A percentile compares a stretch with the other conserved stretches of the same genome.
Conservation (phyloP, 2,329 filamentous ascomycete species). For the Cytospora leucostoma region DNA sequence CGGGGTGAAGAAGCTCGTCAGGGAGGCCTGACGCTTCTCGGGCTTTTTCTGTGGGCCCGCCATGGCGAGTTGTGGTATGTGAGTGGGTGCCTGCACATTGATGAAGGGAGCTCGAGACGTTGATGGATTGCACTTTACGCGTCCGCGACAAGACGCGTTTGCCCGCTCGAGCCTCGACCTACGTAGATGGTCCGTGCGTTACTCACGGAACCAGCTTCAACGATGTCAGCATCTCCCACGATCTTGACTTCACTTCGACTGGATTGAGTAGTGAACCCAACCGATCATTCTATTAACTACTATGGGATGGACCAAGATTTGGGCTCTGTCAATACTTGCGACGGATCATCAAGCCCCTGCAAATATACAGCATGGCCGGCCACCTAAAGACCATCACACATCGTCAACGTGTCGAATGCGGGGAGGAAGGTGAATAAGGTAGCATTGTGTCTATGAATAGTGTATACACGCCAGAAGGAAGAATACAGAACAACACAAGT, state of each 20-base stretch:
- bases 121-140: slow-evolving; percentile 7
- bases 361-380: too few relatives aligned
- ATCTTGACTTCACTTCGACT: slow-evolving; percentile 5
- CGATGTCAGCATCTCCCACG: too few relatives aligned
- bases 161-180: neutral
- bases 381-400: neutral
- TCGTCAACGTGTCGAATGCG: neutral
- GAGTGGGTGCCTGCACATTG: neutral
- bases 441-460: slow-evolving; percentile 24
- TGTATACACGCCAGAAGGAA: neutral
- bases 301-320: too few relatives aligned
- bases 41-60: slow-evolving; percentile 43
- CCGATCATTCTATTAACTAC: too few relatives aligned
- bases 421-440: neutral
- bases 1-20: slow-evolving; percentile 82
- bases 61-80: slow-evolving; percentile 34
- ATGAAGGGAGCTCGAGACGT: neutral
- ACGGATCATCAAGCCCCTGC: too few relatives aligned
- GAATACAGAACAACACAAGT: neutral
- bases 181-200: neutral
- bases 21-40: slow-evolving; percentile 73
- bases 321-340: too few relatives aligned
- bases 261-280: too few relatives aligned
- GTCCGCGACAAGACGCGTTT: slow-evolving; percentile 17
- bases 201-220: neutral